phyloP scores from a whole-genome alignment of 257 asterid species.

The Lycium ferocissimum region DNA sequence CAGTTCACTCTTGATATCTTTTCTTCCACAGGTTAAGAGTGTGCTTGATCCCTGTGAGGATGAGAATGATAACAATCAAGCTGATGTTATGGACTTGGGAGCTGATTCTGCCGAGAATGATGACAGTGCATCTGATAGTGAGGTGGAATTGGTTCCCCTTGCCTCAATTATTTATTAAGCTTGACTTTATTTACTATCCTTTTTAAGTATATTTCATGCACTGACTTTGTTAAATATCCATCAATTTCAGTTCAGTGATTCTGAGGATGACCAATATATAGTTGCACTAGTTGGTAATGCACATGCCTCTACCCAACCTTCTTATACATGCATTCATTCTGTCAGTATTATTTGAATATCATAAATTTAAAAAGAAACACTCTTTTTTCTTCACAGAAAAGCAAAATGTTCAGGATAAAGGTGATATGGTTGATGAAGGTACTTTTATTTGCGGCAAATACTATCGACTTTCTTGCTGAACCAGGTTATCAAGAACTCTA shows the following conservation, averaged over 20 bases:
- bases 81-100: constrained; percentile 65
- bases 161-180: constrained; percentile 5
- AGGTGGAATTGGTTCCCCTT: constrained; percentile 53
- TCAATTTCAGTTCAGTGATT: constrained; percentile 64
- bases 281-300: constrained; percentile 73
- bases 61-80: constrained; percentile 72
- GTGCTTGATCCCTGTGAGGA: constrained; percentile 96
- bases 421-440: constrained; percentile 67
- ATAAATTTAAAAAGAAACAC: constrained; percentile 31
- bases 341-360: constrained; percentile 26
- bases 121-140: constrained; percentile 74
- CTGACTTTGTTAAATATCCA: constrained; percentile 24
- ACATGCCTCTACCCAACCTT: constrained; percentile 25
- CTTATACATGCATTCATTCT: neutral
- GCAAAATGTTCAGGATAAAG: constrained; percentile 47
- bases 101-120: constrained; percentile 62
- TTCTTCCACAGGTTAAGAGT: constrained; percentile 79
- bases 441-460: neutral
- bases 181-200: constrained; percentile 17
- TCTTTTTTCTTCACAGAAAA: constrained; percentile 49
- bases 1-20: constrained; percentile 23
- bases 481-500: constrained; percentile 26
- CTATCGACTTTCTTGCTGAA: neutral
- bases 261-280: constrained; percentile 74
- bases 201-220: constrained; percentile 20